phyloP scores from a whole-genome alignment of 2,329 filamentous ascomycete genomes.

The Ceratocystis harringtonii region DNA sequence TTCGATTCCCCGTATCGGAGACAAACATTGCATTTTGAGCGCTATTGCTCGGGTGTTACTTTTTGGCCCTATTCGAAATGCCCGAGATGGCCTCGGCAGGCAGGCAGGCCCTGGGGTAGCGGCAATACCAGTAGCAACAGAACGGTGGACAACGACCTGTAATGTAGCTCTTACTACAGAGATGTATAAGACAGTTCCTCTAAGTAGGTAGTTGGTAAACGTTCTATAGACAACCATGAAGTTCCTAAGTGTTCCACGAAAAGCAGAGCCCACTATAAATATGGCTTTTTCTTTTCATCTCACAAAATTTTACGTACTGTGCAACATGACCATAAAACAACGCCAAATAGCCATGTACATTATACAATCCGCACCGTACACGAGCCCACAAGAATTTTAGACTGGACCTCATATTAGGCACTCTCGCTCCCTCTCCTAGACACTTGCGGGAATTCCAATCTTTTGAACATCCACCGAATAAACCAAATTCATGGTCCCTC shows the following conservation, averaged over 20 bases:
- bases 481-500: not conserved
- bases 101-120: too few species aligned
- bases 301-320: not conserved
- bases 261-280: not conserved
- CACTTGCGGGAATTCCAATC: not conserved
- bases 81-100: too few species aligned
- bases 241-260: not conserved
- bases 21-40: too few species aligned
- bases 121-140: too few species aligned
- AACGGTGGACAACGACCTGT: too few species aligned
- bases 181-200: too few species aligned
- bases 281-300: not conserved
- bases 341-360: not conserved
- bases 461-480: not conserved
- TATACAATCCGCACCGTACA: not conserved
- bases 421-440: not conserved
- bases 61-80: not conserved
- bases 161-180: too few species aligned
- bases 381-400: slow-evolving; percentile 10
- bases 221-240: not conserved
- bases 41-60: too few species aligned
- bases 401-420: not conserved
- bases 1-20: slow-evolving; percentile 20
- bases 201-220: not conserved
- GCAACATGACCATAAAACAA: not conserved